Conservation (phyloP, 1,139 yeast species). For the Candida tropicalis region DNA sequence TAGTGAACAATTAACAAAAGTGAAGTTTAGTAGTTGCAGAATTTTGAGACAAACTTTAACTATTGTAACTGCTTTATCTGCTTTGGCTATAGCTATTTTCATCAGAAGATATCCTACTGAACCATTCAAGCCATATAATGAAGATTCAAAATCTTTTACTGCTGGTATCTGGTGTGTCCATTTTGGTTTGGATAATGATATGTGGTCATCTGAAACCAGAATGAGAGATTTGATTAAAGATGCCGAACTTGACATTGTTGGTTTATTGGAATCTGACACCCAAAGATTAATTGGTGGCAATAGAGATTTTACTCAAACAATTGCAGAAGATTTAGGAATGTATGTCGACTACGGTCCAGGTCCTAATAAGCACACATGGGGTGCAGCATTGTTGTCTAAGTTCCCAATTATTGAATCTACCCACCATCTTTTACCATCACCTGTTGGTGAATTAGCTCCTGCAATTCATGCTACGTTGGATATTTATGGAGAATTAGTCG, state of each 20-base stretch:
- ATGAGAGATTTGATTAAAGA: conserved; percentile 84
- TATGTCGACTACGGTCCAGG: conserved; percentile 98
- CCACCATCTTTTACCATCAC: conserved; percentile 89
- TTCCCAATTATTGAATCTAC: conserved; percentile 90
- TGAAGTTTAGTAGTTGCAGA: conserved; percentile 23
- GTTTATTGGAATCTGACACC: conserved; percentile 89
- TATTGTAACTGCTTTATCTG: conserved; percentile 31
- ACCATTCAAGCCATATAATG: conserved; percentile 74
- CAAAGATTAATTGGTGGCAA: conserved; percentile 94
- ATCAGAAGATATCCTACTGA: conserved; percentile 53
- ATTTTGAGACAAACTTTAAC: conserved; percentile 28
- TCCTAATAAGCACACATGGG: conserved; percentile 98
- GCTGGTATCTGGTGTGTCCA: conserved; percentile 99
- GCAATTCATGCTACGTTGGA: conserved; percentile 96
- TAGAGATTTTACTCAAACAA: conserved; percentile 86
- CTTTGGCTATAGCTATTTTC: conserved; percentile 42
- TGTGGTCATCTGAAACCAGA: conserved; percentile 96
- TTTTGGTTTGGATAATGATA: conserved; percentile 93
- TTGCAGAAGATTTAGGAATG: conserved; percentile 93
- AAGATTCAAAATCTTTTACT: conserved; percentile 73
- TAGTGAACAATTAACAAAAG: conserved; percentile 22
- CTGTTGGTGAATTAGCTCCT: conserved; percentile 97
- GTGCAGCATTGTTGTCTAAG: conserved; percentile 87
- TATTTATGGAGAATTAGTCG: conserved; percentile 83
- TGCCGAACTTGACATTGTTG: conserved; percentile 87